Evolutionary conservation across 2,329 filamentous ascomycete species (phyloP), one percentile per base, ranked within the genome.

Genomic region (Nemania sp.): DNA sequence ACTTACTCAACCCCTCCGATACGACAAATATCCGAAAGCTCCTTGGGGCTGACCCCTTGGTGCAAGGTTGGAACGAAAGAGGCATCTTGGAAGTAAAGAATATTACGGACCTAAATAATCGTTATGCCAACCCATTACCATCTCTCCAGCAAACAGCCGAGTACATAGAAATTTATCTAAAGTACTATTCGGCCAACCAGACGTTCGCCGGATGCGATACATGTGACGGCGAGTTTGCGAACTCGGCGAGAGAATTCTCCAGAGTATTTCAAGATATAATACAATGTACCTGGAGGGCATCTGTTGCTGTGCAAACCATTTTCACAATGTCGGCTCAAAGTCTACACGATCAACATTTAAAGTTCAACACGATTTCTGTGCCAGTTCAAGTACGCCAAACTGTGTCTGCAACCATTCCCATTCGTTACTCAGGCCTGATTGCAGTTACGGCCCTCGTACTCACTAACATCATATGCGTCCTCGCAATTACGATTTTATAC

Each of bases 401-500:
- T 20, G 7, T 11, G 11, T 24, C n/a, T 10, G n/a, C 22, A 3
- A 41, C 27, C 18, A 20, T 52, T 38, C 57, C 57, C 5, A 41
- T 18, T 24, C 43, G 45, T 15, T 38, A 47, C 27, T 7, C 47
- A 8, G 57, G 57, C 10, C 45, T 60, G 3, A 24, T 20, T 27
- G 24, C 15, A 2, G 57, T 60, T 3, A 45, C 45, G 2, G 27
- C 18, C 4, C 11, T 60, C 1, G 45, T 26, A n/a, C 2, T 52
- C 1, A 2, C 41, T 6, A 43, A 52, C 27, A 15, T 41, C 7
- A 8, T 11, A 51, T 60, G 57, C 60, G 35, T 55, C 5, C n/a
- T 55, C 15, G 47, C 29, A 26, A n/a, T 62, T 22, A 55, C 49
- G 22, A 8, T 22, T 27, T 18, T 62, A 49, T 62, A 62, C 60